phyloP scores from a whole-genome alignment of 768 basidiomycete species.

The Chalciporus chontae region DNA sequence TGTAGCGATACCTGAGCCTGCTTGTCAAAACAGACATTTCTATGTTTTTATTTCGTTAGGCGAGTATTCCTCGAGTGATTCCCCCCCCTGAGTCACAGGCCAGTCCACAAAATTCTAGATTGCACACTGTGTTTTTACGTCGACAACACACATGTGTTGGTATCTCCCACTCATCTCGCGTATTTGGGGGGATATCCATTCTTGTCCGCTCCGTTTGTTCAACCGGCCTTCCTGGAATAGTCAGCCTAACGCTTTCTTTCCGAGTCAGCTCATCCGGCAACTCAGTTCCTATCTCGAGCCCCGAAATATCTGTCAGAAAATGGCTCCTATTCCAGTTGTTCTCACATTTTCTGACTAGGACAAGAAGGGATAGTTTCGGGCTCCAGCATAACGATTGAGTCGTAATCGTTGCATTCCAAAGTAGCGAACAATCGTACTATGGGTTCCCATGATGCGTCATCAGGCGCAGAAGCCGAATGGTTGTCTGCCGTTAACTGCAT shows the following conservation, averaged over 20 bases:
- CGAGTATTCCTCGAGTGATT: constrained; percentile 12
- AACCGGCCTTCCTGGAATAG: constrained; percentile 16
- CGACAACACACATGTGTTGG: constrained; percentile 19
- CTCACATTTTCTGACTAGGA: background rate
- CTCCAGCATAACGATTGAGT: constrained; percentile 8
- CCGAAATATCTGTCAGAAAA: constrained; percentile 10
- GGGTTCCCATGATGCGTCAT: constrained; percentile 24
- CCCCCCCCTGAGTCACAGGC: constrained; percentile 22
- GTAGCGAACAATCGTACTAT: constrained; percentile 13
- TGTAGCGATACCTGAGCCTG: constrained; percentile 13
- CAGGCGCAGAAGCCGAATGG: constrained; percentile 5
- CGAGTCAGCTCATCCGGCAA: constrained; percentile 3
- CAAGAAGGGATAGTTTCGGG: constrained; percentile 7
- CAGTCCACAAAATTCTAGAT: constrained; percentile 3
- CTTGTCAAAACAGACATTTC: constrained; percentile 11
- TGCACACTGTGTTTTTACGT: constrained; percentile 23
- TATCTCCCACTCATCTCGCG: constrained; percentile 13
- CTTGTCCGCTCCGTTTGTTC: constrained; percentile 15
- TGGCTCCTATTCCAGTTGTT: constrained; percentile 20
- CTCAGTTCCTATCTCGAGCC: constrained; percentile 22
- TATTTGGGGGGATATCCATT: constrained; percentile 18
- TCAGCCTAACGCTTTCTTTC: constrained; percentile 14
- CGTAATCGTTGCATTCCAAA: constrained; percentile 18
- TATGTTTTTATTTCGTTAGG: constrained; percentile 15
- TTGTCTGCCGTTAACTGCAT: constrained; percentile 23